phyloP scores from a whole-genome alignment of 805 yeast genomes.

The Helenozyma rhizophorensis region DNA sequence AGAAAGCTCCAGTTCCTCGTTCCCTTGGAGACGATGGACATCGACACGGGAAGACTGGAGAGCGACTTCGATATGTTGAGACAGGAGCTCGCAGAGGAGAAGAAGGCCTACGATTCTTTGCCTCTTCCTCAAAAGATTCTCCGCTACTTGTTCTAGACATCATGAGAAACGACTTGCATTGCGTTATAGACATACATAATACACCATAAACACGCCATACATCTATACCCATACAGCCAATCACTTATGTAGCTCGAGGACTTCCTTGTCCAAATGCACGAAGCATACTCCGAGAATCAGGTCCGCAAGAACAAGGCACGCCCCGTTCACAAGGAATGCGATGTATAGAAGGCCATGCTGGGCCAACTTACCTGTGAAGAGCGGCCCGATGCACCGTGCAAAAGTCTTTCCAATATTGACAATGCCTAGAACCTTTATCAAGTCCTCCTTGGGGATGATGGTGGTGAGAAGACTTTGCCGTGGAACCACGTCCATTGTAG shows the following conservation, averaged over 20 bases:
- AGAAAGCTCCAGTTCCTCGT: conserved; percentile 18
- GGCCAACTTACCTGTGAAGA: conserved; percentile 73
- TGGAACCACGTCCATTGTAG: conserved; percentile 90
- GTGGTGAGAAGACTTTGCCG: conserved; percentile 76
- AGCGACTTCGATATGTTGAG: conserved; percentile 19
- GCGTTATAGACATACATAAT: no score
- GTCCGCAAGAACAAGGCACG: conserved; percentile 48
- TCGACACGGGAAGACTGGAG: conserved; percentile 23
- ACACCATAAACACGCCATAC: no score
- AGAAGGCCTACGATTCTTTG: conserved; percentile 6
- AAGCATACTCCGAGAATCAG: conserved; percentile 40
- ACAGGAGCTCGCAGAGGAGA: conserved; percentile 21
- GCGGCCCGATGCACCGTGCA: conserved; percentile 79
- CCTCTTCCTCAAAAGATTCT: conserved; percentile 16
- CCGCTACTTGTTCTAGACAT: conserved; percentile 13
- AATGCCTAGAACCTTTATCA: conserved; percentile 76
- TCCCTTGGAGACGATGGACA: conserved; percentile 19
- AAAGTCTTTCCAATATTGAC: conserved; percentile 84
- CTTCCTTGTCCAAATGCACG: conserved; percentile 34
- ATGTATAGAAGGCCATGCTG: conserved; percentile 40
- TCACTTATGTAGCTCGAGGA: conserved; percentile 11
- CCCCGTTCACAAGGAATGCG: conserved; percentile 52
- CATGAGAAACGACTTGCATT: no score
- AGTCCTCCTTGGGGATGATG: conserved; percentile 55
- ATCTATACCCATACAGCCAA: not conserved